Conservation (phyloP, 2,329 filamentous ascomycete species). For the Cyclaneusma minus region DNA sequence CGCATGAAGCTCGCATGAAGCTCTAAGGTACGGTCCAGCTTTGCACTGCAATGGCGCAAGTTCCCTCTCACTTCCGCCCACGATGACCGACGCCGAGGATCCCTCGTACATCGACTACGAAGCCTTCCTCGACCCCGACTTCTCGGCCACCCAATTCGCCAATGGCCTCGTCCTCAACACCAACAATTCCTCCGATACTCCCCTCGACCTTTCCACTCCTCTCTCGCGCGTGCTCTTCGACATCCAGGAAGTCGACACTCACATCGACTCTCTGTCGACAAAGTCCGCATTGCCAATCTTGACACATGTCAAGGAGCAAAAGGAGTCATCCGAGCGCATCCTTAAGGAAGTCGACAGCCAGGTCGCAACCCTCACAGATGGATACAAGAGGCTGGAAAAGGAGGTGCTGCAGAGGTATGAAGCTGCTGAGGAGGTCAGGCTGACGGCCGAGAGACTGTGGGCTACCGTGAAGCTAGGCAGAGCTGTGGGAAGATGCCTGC, state of each 20-base stretch:
- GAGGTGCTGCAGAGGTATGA: constrained; percentile 79
- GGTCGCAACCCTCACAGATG: constrained; percentile 64
- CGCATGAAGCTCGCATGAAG: too few relatives aligned
- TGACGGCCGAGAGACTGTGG: constrained; percentile 65
- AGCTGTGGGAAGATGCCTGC: constrained; percentile 62
- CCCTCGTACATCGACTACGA: constrained; percentile 94
- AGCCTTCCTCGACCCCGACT: constrained; percentile 68
- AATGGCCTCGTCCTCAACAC: constrained; percentile 79
- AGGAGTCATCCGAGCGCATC: constrained; percentile 55
- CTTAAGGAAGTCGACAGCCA: constrained; percentile 66
- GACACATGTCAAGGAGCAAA: constrained; percentile 60
- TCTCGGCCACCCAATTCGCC: constrained; percentile 70
- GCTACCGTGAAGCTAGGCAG: constrained; percentile 64
- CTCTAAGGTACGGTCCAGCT: too few relatives aligned
- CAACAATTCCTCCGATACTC: constrained; percentile 81
- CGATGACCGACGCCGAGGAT: constrained; percentile 33
- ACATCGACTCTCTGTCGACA: constrained; percentile 81
- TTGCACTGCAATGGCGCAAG: too few relatives aligned
- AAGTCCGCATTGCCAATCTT: constrained; percentile 71
- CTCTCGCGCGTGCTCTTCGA: constrained; percentile 91
- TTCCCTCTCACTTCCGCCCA: too few relatives aligned
- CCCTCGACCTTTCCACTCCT: constrained; percentile 85
- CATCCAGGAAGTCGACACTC: constrained; percentile 89
- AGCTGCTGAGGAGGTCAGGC: constrained; percentile 66
- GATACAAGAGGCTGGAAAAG: constrained; percentile 71